phyloP scores from a whole-genome alignment of 768 basidiomycete species.

The Boletus rubescentipes region DNA sequence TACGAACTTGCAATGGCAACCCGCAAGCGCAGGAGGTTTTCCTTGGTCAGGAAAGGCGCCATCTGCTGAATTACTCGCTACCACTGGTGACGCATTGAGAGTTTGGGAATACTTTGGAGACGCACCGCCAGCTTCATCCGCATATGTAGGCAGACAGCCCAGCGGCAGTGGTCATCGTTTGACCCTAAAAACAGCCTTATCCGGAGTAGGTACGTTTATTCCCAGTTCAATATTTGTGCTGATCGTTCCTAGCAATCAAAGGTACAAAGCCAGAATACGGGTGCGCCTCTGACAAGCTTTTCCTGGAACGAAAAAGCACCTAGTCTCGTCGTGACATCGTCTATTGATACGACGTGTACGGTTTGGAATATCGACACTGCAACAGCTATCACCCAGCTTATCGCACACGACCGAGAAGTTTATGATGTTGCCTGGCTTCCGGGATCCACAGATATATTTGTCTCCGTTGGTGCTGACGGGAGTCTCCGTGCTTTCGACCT shows the following conservation, averaged over 20 bases:
- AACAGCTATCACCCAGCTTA: conserved; percentile 93
- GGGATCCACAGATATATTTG: conserved; percentile 93
- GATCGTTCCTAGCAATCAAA: conserved; percentile 69
- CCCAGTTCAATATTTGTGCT: conserved; percentile 7
- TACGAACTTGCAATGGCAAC: conserved; percentile 93
- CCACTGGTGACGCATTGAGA: conserved; percentile 89
- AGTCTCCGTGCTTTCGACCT: conserved; percentile 95
- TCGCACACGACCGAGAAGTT: conserved; percentile 94
- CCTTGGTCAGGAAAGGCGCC: conserved; percentile 68
- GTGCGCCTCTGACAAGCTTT: conserved; percentile 93
- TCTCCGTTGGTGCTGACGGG: conserved; percentile 97
- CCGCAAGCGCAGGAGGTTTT: conserved; percentile 60
- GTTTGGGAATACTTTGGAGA: conserved; percentile 88
- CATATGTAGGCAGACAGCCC: conserved; percentile 69
- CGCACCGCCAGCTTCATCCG: conserved; percentile 51
- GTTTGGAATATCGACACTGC: conserved; percentile 98
- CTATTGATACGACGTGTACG: conserved; percentile 98
- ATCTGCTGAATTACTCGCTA: conserved; percentile 81
- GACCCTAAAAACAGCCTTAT: conserved; percentile 72
- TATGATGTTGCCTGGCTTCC: conserved; percentile 99
- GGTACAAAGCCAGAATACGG: conserved; percentile 77
- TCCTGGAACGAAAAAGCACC: conserved; percentile 97
- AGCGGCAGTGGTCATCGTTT: conserved; percentile 59
- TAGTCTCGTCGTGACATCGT: conserved; percentile 91
- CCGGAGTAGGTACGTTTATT: conserved; percentile 59